Base-by-base conservation (phyloP, 257 asterid species). In the Thymus mandschuricus region DNA sequence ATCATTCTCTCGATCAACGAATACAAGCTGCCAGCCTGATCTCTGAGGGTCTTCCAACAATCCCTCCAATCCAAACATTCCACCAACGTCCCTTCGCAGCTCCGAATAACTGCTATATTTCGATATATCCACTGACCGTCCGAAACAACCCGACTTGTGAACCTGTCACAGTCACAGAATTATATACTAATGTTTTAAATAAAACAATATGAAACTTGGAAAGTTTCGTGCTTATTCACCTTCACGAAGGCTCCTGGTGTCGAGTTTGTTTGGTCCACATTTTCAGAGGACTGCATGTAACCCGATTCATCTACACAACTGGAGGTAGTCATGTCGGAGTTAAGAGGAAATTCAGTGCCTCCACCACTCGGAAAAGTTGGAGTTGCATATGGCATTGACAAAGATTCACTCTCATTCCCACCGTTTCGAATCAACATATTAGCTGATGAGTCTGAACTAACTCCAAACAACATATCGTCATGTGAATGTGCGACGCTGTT, bases 11-110 rank as follows among this genome's bases (percentile, higher is more conserved):
- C 99, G 88, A 95, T 94, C 99, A 72, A 91, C 96, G 67, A 94
- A 85, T 87, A 94, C 97, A 94, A 94, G 99, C 99, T 94, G 99
- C 99, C 99, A 94, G 97, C 99, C 99, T 94, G 99, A 94, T 91
- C 97, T 94, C 86, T 89, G 89, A 75, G 97, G 97, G 79, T 91
- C 96, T 87, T 91, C 99, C 96, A 94, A 81, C 38, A 89, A 81
- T 75, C 97, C 96, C 78, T 89, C 95, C 61, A 94, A 93, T 69
- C 97, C 96, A 80, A 94, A 94, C 96, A 94, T 75, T 73, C 84
- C 92, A 77, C 95, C 96, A 72, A 94, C 97, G 86, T 89, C 96
- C 68, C 92, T 79, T 21, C 97, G 84, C 85, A 94, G 89, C 90
- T 94, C 99, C 28, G 84, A 85, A 48, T 93, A 93, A 83, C 95